Percentiles rank a stretch among this genome's conserved stretches.
Evolutionary conservation across 23 red algal species (phyloP).

Genomic region (Gracilariopsis chorda): DNA sequence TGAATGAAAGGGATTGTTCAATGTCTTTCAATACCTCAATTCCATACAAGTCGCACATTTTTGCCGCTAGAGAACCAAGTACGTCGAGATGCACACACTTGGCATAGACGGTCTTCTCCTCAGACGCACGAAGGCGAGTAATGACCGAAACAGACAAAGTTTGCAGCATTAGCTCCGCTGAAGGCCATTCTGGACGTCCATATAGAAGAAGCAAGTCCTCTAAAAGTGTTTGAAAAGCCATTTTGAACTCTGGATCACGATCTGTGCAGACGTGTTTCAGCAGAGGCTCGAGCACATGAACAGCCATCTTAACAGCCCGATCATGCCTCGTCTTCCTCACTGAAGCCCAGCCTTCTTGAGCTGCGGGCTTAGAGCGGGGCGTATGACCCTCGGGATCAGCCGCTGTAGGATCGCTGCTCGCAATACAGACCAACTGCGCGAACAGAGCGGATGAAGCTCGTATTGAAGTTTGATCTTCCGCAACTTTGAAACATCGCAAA

Average conservation of each 20-base stretch:
- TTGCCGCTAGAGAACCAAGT: conserved; percentile 37
- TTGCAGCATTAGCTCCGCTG: conserved; percentile 53
- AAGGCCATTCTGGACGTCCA: conserved; percentile 59
- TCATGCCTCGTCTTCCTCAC: conserved; percentile 12
- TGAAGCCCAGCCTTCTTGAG: not conserved
- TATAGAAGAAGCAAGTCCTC: conserved; percentile 31
- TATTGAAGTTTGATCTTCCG: not conserved
- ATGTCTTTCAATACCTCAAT: conserved; percentile 13
- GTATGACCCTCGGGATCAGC: not conserved
- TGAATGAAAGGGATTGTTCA: not conserved
- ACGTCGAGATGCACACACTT: conserved; percentile 3
- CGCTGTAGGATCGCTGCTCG: conserved; percentile 18
- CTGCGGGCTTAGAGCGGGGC: not conserved
- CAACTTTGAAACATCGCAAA: conserved; percentile 25
- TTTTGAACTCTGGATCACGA: conserved; percentile 6
- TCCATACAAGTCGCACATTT: conserved; percentile 44
- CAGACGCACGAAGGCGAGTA: not conserved
- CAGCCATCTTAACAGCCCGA: conserved; percentile 22
- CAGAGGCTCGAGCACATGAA: conserved; percentile 29
- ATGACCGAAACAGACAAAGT: conserved; percentile 53
- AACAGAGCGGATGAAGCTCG: conserved; percentile 31
- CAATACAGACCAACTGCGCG: conserved; percentile 25
- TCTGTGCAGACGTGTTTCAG: not conserved
- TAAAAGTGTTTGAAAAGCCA: conserved; percentile 21
- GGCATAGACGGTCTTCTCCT: conserved; percentile 29